Conservation (phyloP, 352 stramenopile species). For the Globisporangium heterothallicum region DNA sequence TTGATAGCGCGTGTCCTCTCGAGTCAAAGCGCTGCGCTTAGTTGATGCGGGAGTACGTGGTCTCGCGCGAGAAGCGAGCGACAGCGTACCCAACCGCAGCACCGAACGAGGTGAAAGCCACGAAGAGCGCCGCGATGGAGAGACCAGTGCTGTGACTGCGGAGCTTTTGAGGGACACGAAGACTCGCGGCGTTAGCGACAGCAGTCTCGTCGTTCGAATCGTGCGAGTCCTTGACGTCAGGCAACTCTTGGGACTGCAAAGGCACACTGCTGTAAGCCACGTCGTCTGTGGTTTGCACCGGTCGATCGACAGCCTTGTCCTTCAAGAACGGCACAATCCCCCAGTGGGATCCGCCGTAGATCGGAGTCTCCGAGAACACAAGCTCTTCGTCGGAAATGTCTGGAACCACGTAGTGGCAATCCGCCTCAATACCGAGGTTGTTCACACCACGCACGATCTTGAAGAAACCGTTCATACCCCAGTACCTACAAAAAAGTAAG, state of each 20-base stretch:
- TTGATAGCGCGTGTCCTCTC: neutral
- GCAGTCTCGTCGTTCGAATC: constrained; percentile 6
- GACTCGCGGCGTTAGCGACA: neutral
- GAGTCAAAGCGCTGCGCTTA: neutral
- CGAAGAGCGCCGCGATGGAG: constrained; percentile 7
- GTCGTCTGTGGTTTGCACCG: constrained; percentile 78
- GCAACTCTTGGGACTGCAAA: constrained; percentile 41
- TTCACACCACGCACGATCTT: constrained; percentile 80
- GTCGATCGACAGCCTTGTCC: constrained; percentile 60
- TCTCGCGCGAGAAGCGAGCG: constrained; percentile 10
- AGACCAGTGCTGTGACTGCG: neutral
- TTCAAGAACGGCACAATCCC: constrained; percentile 53
- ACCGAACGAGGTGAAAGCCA: constrained; percentile 13
- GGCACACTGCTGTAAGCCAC: constrained; percentile 49
- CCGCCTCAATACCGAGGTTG: constrained; percentile 80
- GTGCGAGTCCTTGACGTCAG: constrained; percentile 17
- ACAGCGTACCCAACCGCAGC: constrained; percentile 8
- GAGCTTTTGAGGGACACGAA: constrained; percentile 6
- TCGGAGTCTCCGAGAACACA: constrained; percentile 46
- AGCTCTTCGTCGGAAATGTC: constrained; percentile 50
- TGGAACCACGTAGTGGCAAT: constrained; percentile 82
- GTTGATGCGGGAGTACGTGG: constrained; percentile 15
- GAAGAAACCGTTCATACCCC: constrained; percentile 93
- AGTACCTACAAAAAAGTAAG: constrained; percentile 17
- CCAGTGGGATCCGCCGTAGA: constrained; percentile 56